phyloP scores from a whole-genome alignment of 257 asterid genomes.

The Plectranthus barbatus region DNA sequence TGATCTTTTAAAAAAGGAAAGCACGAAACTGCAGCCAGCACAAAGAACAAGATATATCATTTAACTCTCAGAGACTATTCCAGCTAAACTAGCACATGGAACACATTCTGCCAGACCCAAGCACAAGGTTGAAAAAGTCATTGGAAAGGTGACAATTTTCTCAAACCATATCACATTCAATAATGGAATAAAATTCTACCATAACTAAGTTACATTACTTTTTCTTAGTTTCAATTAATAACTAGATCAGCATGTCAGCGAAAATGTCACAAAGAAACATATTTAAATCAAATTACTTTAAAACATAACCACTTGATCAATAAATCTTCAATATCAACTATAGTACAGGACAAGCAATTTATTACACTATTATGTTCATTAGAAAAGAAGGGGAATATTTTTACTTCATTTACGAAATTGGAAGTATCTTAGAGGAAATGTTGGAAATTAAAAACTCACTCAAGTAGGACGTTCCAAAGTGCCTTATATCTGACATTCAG shows the following conservation, averaged over 20 bases:
- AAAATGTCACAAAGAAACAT: too few species aligned
- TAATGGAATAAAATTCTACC: too few species aligned
- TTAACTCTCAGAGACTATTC: not conserved
- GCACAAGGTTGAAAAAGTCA: not conserved
- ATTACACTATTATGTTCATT: not conserved
- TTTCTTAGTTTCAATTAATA: too few species aligned
- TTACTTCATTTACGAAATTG: not conserved
- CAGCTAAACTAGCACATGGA: not conserved
- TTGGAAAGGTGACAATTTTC: too few species aligned
- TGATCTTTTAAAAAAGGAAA: not conserved
- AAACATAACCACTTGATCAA: too few species aligned
- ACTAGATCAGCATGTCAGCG: too few species aligned
- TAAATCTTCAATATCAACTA: too few species aligned
- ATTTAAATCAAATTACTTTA: too few species aligned
- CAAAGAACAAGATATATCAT: not conserved
- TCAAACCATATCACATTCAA: too few species aligned
- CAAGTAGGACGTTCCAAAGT: slow-evolving; percentile 44
- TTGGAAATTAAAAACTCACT: slow-evolving; percentile 47
- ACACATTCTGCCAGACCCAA: not conserved
- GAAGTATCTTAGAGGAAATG: slow-evolving; percentile 7
- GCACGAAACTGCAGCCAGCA: not conserved
- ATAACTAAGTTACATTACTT: too few species aligned
- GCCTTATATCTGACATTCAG: slow-evolving; percentile 65
- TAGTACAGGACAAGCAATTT: too few species aligned
- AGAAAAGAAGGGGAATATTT: not conserved